Percentiles rank a stretch among this genome's conserved stretches.
Evolutionary conservation across 169 alveolate genomes (phyloP).

Genomic region (Cryptosporidium bovis): DNA sequence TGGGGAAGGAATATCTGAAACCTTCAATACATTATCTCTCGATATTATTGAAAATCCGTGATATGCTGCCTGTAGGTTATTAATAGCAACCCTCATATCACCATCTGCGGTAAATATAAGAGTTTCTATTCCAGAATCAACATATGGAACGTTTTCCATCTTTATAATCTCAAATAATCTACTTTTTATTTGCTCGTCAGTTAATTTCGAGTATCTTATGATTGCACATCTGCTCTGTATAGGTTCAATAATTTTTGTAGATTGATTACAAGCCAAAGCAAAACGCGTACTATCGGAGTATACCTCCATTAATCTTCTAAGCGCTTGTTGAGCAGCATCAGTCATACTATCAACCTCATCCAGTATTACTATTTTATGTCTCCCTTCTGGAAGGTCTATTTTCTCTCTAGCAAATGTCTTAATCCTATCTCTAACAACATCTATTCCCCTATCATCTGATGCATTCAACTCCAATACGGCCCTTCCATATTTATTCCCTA

Average conservation of each 20-base stretch:
- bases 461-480: slow-evolving; percentile 98
- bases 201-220: slow-evolving; percentile 94
- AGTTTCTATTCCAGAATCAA: slow-evolving; percentile 94
- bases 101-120: slow-evolving; percentile 96
- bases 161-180: slow-evolving; percentile 89
- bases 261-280: slow-evolving; percentile 99
- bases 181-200: slow-evolving; percentile 90
- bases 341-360: slow-evolving; percentile 99
- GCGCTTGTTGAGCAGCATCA: slow-evolving; percentile 98
- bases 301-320: slow-evolving; percentile 97
- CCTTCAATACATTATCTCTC: slow-evolving; percentile 94
- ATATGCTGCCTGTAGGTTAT: slow-evolving; percentile 95
- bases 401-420: slow-evolving; percentile 96
- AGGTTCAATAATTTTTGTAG: slow-evolving; percentile 98
- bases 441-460: slow-evolving; percentile 99
- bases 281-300: slow-evolving; percentile 97
- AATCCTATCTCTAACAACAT: slow-evolving; percentile 97
- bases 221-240: slow-evolving; percentile 99
- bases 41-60: slow-evolving; percentile 94
- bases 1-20: slow-evolving; percentile 97
- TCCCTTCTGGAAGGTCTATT: slow-evolving; percentile 92
- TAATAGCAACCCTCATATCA: slow-evolving; percentile 90
- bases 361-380: slow-evolving; percentile 96
- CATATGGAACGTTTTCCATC: slow-evolving; percentile 82
- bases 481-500: slow-evolving; percentile 87